A percentile compares a stretch with the other conserved stretches of the same genome.
Conservation (phyloP, 2,329 filamentous ascomycete genomes). For the Drechslerella stenobrocha region DNA sequence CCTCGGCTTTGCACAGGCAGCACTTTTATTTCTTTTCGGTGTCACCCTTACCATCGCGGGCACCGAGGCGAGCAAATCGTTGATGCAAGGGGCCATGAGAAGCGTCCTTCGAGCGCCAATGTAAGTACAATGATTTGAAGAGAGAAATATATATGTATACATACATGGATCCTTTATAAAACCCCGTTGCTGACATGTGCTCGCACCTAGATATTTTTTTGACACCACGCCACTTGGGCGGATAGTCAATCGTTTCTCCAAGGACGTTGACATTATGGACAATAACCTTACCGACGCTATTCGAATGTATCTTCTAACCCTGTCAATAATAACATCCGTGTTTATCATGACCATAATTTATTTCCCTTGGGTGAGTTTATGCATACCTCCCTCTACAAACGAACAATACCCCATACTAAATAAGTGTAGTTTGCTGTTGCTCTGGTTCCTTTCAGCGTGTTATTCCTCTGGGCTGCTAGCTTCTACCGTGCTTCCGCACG, state of each 20-base stretch:
- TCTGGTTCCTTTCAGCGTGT: slow-evolving; percentile 68
- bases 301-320: slow-evolving; percentile 89
- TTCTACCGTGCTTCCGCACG: slow-evolving; percentile 91
- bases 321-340: slow-evolving; percentile 75
- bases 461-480: slow-evolving; percentile 79
- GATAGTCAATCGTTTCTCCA: slow-evolving; percentile 94
- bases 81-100: slow-evolving; percentile 78
- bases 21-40: slow-evolving; percentile 79
- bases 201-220: slow-evolving; percentile 82
- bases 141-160: too few species aligned
- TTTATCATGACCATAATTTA: slow-evolving; percentile 83
- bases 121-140: slow-evolving; percentile 37
- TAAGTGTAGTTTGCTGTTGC: slow-evolving; percentile 82
- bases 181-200: slow-evolving; percentile 61
- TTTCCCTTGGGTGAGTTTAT: slow-evolving; percentile 77
- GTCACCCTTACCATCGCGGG: slow-evolving; percentile 75
- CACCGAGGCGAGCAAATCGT: slow-evolving; percentile 76
- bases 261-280: slow-evolving; percentile 96
- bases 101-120: slow-evolving; percentile 71
- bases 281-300: slow-evolving; percentile 90
- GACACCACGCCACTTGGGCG: slow-evolving; percentile 93
- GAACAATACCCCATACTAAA: slow-evolving; percentile 65
- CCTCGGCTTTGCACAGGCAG: slow-evolving; percentile 70
- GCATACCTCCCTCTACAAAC: slow-evolving; percentile 94
- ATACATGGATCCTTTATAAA: too few species aligned